Conservation (phyloP, 2,329 filamentous ascomycete genomes). For the Hypoxylon sp. region DNA sequence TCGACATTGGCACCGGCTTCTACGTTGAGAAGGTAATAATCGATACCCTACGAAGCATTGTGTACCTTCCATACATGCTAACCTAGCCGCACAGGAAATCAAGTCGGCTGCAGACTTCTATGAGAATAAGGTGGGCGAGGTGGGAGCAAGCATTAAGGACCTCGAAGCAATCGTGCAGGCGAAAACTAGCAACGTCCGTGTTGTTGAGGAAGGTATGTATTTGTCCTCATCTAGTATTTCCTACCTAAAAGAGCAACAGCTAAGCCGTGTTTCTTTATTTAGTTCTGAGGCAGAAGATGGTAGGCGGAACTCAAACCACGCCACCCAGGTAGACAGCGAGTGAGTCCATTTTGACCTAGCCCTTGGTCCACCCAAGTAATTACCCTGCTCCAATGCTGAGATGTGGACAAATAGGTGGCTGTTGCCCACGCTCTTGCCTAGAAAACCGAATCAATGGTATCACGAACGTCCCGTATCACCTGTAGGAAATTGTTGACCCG, state of each 20-base stretch:
- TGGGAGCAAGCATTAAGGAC: slow-evolving; percentile 66
- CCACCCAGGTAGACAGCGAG: slow-evolving; percentile 20
- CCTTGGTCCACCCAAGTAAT: slow-evolving; percentile 10
- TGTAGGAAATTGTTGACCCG: slow-evolving; percentile 39
- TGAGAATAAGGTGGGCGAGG: slow-evolving; percentile 65
- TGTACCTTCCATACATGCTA: slow-evolving; percentile 10
- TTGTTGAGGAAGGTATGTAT: slow-evolving; percentile 84
- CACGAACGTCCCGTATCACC: slow-evolving; percentile 39
- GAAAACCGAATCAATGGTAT: slow-evolving; percentile 36
- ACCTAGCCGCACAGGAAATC: slow-evolving; percentile 57
- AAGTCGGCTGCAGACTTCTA: slow-evolving; percentile 69
- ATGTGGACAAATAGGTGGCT: slow-evolving; percentile 3
- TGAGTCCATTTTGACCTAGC: slow-evolving; percentile 20
- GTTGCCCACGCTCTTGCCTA: slow-evolving; percentile 7
- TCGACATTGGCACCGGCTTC: slow-evolving; percentile 49
- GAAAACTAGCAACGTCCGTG: slow-evolving; percentile 86
- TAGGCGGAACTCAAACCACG: slow-evolving; percentile 43
- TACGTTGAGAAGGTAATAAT: slow-evolving; percentile 78
- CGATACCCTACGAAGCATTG: not conserved
- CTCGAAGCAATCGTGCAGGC: slow-evolving; percentile 68
- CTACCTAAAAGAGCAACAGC: slow-evolving; percentile 35
- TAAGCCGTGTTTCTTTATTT: slow-evolving; percentile 4
- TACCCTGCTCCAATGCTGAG: not conserved
- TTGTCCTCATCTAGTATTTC: not conserved
- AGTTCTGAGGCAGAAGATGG: slow-evolving; percentile 61